Evolutionary conservation across 2,329 filamentous ascomycete genomes (phyloP).

Genomic region (Sporothrix variecibatus): DNA sequence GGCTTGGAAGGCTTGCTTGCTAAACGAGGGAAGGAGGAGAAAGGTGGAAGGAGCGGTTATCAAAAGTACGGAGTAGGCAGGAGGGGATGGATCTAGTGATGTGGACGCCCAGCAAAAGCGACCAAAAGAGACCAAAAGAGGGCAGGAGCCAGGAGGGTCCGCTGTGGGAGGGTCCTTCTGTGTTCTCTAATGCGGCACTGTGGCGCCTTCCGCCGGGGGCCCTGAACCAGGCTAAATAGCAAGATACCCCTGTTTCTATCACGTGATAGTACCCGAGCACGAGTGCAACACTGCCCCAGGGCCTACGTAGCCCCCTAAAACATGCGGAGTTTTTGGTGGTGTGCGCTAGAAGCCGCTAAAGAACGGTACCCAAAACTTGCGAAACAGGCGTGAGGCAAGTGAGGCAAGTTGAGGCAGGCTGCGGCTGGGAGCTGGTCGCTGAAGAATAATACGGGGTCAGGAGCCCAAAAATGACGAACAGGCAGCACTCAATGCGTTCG

Average conservation of each 20-base stretch:
- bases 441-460: background rate
- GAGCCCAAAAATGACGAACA: background rate
- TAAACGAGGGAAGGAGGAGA: constrained; percentile 8
- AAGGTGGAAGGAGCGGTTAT: constrained; percentile 15
- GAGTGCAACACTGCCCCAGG: background rate
- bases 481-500: constrained; percentile 7
- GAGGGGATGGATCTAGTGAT: constrained; percentile 15
- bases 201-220: background rate
- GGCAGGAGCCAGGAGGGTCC: background rate
- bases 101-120: background rate
- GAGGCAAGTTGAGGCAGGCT: background rate
- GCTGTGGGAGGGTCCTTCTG: constrained; percentile 8
- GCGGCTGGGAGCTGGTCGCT: background rate
- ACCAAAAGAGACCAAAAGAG: background rate
- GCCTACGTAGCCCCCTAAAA: constrained; percentile 13
- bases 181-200: background rate
- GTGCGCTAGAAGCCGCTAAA: constrained; percentile 10
- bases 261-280: background rate
- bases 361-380: background rate
- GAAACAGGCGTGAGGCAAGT: background rate
- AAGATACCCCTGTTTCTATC: background rate
- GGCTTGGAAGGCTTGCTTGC: background rate
- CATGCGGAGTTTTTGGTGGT: background rate
- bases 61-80: constrained; percentile 19
- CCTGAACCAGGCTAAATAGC: constrained; percentile 5